Conservation (phyloP, 768 basidiomycete species). For the Boletus speciosus region DNA sequence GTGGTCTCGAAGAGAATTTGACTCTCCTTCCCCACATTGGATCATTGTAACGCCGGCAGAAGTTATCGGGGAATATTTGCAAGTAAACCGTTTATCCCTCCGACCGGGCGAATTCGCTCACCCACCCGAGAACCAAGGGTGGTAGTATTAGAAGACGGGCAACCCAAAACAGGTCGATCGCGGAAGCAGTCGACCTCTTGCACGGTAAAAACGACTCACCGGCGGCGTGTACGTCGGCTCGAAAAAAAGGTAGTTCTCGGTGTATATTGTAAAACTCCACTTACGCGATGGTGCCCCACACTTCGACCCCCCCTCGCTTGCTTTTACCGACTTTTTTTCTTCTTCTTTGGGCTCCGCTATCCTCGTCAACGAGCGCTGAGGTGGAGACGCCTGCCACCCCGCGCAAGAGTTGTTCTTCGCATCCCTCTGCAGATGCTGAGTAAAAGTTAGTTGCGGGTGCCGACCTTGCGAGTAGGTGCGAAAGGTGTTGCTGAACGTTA, state of each 20-base stretch:
- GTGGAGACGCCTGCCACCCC: not conserved
- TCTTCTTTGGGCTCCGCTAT: not conserved
- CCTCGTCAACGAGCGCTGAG: not conserved
- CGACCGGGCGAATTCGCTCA: too few species aligned
- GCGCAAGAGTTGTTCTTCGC: not conserved
- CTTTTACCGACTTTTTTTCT: not conserved
- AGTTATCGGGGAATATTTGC: too few species aligned
- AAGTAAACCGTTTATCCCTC: too few species aligned
- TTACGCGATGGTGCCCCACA: not conserved
- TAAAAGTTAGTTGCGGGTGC: not conserved
- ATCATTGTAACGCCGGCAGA: too few species aligned
- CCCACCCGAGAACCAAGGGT: too few species aligned
- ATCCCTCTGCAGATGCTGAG: not conserved
- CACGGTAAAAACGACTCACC: too few species aligned
- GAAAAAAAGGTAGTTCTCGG: too few species aligned
- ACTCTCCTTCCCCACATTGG: too few species aligned
- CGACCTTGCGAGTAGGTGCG: not conserved
- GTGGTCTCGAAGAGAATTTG: too few species aligned
- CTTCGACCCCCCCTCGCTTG: not conserved
- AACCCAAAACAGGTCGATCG: too few species aligned
- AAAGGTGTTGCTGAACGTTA: not conserved
- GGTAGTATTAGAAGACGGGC: too few species aligned
- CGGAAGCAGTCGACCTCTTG: too few species aligned
- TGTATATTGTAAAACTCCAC: not conserved
- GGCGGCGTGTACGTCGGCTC: not conserved